Conservation (phyloP, 345 rosid genomes). For the Zanthoxylum bungeanum region DNA sequence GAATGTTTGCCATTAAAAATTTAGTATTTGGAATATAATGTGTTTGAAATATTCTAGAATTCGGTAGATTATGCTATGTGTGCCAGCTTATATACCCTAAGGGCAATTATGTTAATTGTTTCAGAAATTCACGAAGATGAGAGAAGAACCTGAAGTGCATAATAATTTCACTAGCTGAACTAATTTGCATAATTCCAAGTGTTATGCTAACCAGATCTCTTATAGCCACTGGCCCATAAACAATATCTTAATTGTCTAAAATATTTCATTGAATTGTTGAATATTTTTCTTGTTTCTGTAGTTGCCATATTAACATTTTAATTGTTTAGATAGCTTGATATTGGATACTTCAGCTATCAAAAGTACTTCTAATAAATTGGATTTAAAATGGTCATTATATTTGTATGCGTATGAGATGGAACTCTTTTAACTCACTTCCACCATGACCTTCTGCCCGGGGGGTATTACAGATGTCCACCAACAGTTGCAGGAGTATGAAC, state of each 20-base stretch:
- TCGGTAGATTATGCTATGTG: not conserved
- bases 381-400: not conserved
- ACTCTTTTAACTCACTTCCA: not conserved
- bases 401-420: not conserved
- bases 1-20: not conserved
- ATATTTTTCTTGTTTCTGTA: not conserved
- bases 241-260: not conserved
- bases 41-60: not conserved
- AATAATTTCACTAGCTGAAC: not conserved
- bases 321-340: too few species aligned
- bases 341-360: not conserved
- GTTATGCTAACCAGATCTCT: not conserved
- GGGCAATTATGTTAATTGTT: not conserved
- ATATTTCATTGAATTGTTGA: not conserved
- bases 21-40: not conserved
- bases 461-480: slow-evolving; percentile 44
- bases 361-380: not conserved
- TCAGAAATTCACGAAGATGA: not conserved
- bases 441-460: not conserved
- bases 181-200: not conserved
- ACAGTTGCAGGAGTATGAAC: slow-evolving; percentile 62
- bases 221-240: not conserved
- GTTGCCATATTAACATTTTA: not conserved
- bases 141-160: not conserved
- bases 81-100: not conserved